Evolutionary conservation across 23 red algal genomes (phyloP), one percentile per base, ranked within the genome.

Genomic region (Gracilaria gracilis): DNA sequence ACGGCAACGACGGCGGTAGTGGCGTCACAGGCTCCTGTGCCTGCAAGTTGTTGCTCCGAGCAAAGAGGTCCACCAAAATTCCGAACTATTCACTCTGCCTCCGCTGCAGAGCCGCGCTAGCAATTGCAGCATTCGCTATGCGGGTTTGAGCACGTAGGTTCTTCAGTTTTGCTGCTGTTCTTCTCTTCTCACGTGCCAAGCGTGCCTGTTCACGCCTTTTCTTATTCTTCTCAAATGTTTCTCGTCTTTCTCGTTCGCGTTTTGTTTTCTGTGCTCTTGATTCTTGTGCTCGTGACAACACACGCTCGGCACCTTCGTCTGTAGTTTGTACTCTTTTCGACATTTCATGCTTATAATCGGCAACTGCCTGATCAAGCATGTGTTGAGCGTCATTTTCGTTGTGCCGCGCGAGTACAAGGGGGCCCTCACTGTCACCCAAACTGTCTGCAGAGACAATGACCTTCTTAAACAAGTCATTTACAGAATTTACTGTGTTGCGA

Each of bases 61-160:
- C 79, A 37, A 82, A 82, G 0, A 82, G 36, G 51, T 82, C 24
- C 50, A 16, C 16, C 24, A 82, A 38, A 39, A 59, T 82, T 28
- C 79, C 54, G 58, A 82, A 58, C 79, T 57, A 50, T 25, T 82
- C 46, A 0, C 79, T 82, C 50, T 59, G 79, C 5, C 55, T 0
- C 33, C 48, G 47, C 29, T 82, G 1, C 0, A 82, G 54, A 25
- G 79, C 13, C 6, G 44, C 51, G 34, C 44, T 61, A 20, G 79
- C 42, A 11, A 46, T 46, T 46, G 42, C 42, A 7, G 42, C 11
- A 11, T 46, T 46, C 4, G 42, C 42, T 4, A 46, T 46, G 5
- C 42, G 42, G 11, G 42, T 46, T 46, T 46, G 42, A 7, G 42
- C 42, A 7, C 42, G 42, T 11, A 46, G 42, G 11, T 46, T 46